Conservation (phyloP, 305 asterid species). For the Solanum aculeatissimum region DNA sequence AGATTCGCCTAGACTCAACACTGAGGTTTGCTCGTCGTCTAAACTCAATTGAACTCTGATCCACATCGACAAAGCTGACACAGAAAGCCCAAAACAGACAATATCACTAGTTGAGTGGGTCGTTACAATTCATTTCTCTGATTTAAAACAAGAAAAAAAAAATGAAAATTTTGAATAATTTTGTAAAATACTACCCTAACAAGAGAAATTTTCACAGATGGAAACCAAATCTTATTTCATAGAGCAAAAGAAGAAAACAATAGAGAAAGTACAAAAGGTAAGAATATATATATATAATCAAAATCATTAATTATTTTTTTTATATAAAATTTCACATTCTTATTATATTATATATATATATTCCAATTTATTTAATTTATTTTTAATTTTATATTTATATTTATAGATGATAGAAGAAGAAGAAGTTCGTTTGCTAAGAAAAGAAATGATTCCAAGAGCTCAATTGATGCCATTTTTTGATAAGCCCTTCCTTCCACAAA, state of each 20-base stretch:
- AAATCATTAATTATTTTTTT: neutral
- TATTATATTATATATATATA: neutral
- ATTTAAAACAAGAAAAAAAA: neutral
- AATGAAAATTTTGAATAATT: neutral
- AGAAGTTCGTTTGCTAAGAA: conserved; percentile 60
- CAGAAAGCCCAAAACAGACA: too few species aligned
- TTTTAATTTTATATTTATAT: neutral
- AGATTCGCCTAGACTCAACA: too few species aligned
- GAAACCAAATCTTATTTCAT: conserved; percentile 48
- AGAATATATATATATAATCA: neutral
- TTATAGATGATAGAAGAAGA: conserved; percentile 59
- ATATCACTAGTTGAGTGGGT: too few species aligned
- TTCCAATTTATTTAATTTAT: neutral
- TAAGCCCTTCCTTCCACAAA: conserved; percentile 67
- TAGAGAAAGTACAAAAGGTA: conserved; percentile 70
- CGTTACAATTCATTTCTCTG: neutral
- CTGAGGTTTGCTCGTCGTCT: too few species aligned
- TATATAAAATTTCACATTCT: neutral
- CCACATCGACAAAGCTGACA: too few species aligned
- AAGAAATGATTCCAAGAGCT: conserved; percentile 76
- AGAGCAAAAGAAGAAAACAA: conserved; percentile 55
- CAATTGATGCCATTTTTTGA: conserved; percentile 75
- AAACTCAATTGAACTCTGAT: too few species aligned
- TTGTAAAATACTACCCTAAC: neutral
- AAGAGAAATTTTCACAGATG: conserved; percentile 24